Evolutionary conservation across 305 asterid species (phyloP).

Genomic region (Plantago coronopus): DNA sequence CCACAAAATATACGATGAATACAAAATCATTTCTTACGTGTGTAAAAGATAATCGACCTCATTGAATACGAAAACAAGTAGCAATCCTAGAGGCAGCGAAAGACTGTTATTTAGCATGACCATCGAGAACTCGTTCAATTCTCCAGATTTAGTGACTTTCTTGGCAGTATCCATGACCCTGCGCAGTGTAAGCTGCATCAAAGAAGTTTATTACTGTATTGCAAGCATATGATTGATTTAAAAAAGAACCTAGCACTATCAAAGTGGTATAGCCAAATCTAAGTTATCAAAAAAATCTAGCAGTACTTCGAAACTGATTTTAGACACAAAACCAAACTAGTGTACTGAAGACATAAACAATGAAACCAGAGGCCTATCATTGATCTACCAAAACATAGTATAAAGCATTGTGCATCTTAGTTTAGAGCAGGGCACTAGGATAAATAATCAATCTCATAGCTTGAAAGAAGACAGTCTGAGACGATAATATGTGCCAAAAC

Average conservation of each 20-base stretch:
- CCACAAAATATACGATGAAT: conserved; percentile 10
- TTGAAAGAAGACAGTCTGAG: neutral
- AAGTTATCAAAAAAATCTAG: conserved; percentile 7
- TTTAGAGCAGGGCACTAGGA: neutral
- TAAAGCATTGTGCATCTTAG: neutral
- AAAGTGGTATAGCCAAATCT: conserved; percentile 8
- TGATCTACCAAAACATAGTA: neutral
- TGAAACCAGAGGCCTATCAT: neutral
- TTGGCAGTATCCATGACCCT: conserved; percentile 91
- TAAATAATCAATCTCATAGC: neutral
- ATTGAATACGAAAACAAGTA: conserved; percentile 56
- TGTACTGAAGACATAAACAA: neutral
- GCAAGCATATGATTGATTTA: conserved; percentile 6
- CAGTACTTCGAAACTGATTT: neutral
- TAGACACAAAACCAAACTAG: neutral
- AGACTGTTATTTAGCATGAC: conserved; percentile 81
- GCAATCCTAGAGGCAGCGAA: conserved; percentile 65
- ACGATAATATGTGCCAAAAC: neutral
- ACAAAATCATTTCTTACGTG: conserved; percentile 68
- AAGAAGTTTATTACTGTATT: conserved; percentile 4
- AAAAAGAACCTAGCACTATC: neutral
- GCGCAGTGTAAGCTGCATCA: conserved; percentile 66
- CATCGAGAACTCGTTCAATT: conserved; percentile 80
- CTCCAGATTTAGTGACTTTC: conserved; percentile 82
- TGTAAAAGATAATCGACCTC: conserved; percentile 66